These are phyloP conservation scores for Gymnopilus dilepis DNA, from an alignment of 768 basidiomycete species.

Conservation along the genomic window DNA sequence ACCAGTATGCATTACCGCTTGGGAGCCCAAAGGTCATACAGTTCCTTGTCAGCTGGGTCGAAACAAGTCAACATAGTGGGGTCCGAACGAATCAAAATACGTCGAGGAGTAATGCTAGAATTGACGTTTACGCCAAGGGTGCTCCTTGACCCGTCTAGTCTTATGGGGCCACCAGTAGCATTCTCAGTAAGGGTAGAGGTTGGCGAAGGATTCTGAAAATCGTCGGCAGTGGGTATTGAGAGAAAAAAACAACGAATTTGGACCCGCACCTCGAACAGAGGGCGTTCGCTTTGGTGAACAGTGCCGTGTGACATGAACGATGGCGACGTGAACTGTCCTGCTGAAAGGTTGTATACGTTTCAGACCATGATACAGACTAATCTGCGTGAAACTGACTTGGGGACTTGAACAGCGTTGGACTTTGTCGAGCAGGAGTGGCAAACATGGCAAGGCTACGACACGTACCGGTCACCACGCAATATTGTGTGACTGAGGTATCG, in stretches of 20 bases:
- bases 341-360: neutral
- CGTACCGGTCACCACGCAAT: neutral
- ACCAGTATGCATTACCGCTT: slow-evolving; percentile 31
- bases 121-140: neutral
- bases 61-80: slow-evolving; percentile 74
- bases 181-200: slow-evolving; percentile 42
- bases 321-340: neutral
- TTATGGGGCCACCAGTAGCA: slow-evolving; percentile 24
- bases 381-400: slow-evolving; percentile 1
- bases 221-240: neutral
- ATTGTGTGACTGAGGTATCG: slow-evolving; percentile 27
- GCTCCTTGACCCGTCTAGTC: slow-evolving; percentile 31
- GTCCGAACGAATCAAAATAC: slow-evolving; percentile 64
- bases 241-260: neutral
- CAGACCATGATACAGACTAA: neutral
- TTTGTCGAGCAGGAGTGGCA: slow-evolving; percentile 5
- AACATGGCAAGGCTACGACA: neutral
- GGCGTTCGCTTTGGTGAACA: neutral
- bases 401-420: neutral
- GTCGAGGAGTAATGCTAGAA: slow-evolving; percentile 25
- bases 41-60: slow-evolving; percentile 74
- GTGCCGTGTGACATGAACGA: neutral
- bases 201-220: slow-evolving; percentile 29
- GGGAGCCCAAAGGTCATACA: slow-evolving; percentile 81
- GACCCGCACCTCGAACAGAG: neutral